Evolutionary conservation across 139 green algal genomes (phyloP), one percentile per base, ranked within the genome.

Genomic region (Volvox africanus): DNA sequence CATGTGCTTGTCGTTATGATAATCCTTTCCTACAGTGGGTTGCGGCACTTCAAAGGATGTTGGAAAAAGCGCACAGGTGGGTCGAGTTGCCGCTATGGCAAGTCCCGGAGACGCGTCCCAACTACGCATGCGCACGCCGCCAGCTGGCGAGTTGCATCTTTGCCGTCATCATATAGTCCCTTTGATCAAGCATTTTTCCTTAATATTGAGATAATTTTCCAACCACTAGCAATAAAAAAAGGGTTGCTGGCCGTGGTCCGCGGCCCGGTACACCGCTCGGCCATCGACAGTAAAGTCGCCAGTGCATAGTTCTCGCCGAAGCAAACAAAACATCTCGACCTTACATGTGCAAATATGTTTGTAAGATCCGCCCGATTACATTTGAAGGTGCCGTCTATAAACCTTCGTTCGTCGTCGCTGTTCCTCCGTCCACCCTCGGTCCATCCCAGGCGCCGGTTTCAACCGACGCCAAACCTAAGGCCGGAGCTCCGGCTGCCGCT

Each of bases 1-100:
- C 44, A 55, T 55, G 44, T 55, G 9, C 44, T 55, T 55, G 44
- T 55, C 44, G 44, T 55, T 55, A 55, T 55, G 44, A 55, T 55
- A 5, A 55, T 55, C 44, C 44, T 55, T 55, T 55, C n/a, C 24
- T 61, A 21, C 81, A 87, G 81, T 87, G 81, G 81, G 81, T 77
- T 87, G 81, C 20, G 81, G 81, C n/a, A 55, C 81, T 6, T 87
- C 81, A 19, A 87, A 67, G 0, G 61, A 87, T 13, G 35, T 21
- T 77, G 61, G 50, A 73, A 26, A 14, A 0, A 50, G 26, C 22
- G 37, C 55, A 17, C 61, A 78, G 82, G 82, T 88, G 82, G 21
- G 82, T 71, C 24, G 24, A 28, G 65, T 24, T 73, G 24, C 65
- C 44, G 44, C 9, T 55, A 73, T 73, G 65, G 24, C 13, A 44